phyloP scores from a whole-genome alignment of 2,329 filamentous ascomycete genomes.

The Colletotrichum australisinense region DNA sequence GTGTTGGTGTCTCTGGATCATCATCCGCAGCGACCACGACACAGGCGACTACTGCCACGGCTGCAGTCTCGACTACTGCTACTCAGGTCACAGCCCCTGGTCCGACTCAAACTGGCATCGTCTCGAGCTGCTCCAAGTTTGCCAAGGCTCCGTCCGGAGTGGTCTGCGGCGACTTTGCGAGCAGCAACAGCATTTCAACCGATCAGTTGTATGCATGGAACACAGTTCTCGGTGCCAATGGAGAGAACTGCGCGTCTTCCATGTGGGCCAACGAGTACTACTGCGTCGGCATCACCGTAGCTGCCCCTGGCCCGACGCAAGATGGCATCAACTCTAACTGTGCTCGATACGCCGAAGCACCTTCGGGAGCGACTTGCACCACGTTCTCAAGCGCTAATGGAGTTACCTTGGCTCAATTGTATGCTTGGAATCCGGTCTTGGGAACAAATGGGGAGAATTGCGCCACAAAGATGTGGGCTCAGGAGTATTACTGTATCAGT shows the following conservation, averaged over 20 bases:
- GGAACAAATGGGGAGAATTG: background rate
- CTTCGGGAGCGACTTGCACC: background rate
- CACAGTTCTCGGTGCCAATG: background rate
- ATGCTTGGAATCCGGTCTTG: background rate
- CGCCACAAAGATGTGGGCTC: background rate
- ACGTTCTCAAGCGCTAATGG: background rate
- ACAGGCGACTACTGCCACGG: background rate
- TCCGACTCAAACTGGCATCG: background rate
- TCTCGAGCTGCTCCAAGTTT: background rate
- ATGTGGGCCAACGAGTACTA: background rate
- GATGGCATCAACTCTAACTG: background rate
- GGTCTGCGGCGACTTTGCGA: background rate
- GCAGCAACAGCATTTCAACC: background rate
- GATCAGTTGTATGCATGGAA: background rate
- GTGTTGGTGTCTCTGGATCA: background rate
- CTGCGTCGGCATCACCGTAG: background rate
- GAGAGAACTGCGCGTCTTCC: background rate
- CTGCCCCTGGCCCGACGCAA: background rate
- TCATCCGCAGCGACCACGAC: background rate
- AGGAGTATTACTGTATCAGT: background rate
- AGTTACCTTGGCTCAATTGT: background rate
- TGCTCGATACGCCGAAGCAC: background rate
- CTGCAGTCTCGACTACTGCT: background rate
- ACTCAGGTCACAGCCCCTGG: background rate
- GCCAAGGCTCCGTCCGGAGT: background rate